These are phyloP conservation scores for Monosporascus sp. DNA, from an alignment of 2,329 filamentous ascomycete species.

Conservation along the genomic window DNA sequence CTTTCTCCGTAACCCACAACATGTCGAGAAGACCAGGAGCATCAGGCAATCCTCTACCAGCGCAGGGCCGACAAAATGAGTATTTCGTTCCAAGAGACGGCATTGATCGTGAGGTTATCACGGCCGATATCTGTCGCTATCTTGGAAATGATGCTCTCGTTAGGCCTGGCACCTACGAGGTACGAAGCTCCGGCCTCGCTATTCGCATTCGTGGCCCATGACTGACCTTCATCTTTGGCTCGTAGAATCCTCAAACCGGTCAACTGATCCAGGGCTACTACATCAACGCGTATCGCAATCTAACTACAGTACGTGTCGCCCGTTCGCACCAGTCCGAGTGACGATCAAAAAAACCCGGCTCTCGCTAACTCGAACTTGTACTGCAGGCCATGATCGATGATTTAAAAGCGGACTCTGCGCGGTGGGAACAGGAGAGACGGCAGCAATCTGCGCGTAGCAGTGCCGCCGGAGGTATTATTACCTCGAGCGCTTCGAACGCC, in stretches of 20 bases:
- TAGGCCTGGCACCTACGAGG: slow-evolving; percentile 69
- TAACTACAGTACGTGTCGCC: slow-evolving; percentile 62
- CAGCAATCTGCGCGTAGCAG: slow-evolving; percentile 49
- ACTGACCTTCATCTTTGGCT: slow-evolving; percentile 11
- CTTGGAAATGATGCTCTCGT: slow-evolving; percentile 78
- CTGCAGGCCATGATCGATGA: slow-evolving; percentile 60
- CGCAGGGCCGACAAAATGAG: slow-evolving; percentile 60
- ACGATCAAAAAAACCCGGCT: not conserved
- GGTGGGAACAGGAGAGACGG: slow-evolving; percentile 57
- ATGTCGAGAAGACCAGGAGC: slow-evolving; percentile 34
- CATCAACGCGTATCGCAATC: slow-evolving; percentile 73
- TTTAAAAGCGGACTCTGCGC: slow-evolving; percentile 56
- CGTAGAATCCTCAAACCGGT: slow-evolving; percentile 49
- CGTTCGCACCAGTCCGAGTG: not conserved
- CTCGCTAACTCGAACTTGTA: slow-evolving; percentile 13
- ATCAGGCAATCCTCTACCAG: slow-evolving; percentile 33
- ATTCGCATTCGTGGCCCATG: slow-evolving; percentile 8
- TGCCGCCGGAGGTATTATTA: slow-evolving; percentile 53
- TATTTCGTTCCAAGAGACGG: slow-evolving; percentile 77
- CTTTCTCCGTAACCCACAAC: slow-evolving; percentile 11
- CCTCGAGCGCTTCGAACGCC: slow-evolving; percentile 46
- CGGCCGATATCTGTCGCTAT: slow-evolving; percentile 79
- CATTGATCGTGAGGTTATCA: slow-evolving; percentile 80
- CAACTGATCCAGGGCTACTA: slow-evolving; percentile 68
- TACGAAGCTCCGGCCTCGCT: slow-evolving; percentile 32